Conservation (phyloP, 345 rosid genomes). For the Acer yangbiense region DNA sequence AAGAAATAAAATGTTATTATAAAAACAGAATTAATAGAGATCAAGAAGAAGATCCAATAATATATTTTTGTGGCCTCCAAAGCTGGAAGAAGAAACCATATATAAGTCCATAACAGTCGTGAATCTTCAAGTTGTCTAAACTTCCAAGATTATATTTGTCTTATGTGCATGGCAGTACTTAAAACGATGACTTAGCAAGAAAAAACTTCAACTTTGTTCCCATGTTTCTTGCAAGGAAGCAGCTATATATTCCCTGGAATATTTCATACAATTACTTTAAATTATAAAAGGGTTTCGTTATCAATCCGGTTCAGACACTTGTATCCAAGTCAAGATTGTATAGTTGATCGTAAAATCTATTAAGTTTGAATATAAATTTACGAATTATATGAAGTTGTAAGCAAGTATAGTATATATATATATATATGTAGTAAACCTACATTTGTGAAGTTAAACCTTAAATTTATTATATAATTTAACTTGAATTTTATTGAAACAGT, state of each 20-base stretch:
- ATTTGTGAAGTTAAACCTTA: too few species aligned
- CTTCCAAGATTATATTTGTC: neutral
- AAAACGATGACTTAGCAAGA: neutral
- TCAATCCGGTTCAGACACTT: too few species aligned
- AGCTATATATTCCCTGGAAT: neutral
- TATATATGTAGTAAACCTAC: too few species aligned
- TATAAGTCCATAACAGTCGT: neutral
- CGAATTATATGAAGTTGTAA: too few species aligned
- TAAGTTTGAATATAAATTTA: too few species aligned
- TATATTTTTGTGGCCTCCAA: conserved; percentile 17
- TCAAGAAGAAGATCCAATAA: conserved; percentile 1
- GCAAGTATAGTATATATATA: too few species aligned
- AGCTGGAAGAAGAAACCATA: neutral
- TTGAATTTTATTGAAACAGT: too few species aligned
- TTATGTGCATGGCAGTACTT: neutral
- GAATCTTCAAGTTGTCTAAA: neutral
- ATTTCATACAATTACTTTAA: neutral
- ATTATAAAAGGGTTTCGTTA: neutral
- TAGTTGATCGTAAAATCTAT: too few species aligned
- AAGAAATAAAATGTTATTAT: neutral
- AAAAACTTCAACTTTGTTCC: neutral
- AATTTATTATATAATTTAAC: too few species aligned
- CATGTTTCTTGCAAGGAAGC: neutral
- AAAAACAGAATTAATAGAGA: neutral
- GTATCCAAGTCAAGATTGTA: too few species aligned